Percentiles rank a stretch among this genome's conserved stretches.
Evolutionary conservation across 768 basidiomycete species (phyloP).

Genomic region (Amylocystis lapponica): DNA sequence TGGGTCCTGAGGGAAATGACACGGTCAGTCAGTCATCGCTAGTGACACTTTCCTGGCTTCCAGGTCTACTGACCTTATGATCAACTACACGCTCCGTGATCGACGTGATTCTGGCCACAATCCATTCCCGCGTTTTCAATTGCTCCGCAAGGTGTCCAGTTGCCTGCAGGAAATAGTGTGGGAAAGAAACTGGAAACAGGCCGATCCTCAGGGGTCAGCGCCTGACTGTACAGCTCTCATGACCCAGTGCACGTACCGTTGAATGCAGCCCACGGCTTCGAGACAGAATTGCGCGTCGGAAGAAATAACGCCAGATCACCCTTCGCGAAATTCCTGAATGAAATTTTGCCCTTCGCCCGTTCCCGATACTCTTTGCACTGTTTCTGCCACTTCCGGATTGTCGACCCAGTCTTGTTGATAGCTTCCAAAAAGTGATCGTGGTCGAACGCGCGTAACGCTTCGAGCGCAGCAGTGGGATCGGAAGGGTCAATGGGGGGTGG

Average conservation of each 20-base stretch:
- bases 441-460: constrained; percentile 68
- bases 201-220: constrained; percentile 27
- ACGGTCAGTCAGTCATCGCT: neutral
- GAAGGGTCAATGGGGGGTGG: constrained; percentile 75
- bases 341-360: constrained; percentile 93
- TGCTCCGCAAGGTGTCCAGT: constrained; percentile 84
- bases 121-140: constrained; percentile 89
- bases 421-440: constrained; percentile 83
- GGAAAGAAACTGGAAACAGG: constrained; percentile 73
- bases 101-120: constrained; percentile 87
- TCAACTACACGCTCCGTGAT: constrained; percentile 84
- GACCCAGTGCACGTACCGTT: constrained; percentile 57
- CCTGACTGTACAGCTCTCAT: constrained; percentile 6
- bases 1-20: constrained; percentile 49
- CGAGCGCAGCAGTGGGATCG: constrained; percentile 65
- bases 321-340: constrained; percentile 91
- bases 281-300: constrained; percentile 89
- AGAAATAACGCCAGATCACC: constrained; percentile 95
- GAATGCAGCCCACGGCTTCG: constrained; percentile 97
- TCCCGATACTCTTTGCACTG: constrained; percentile 96
- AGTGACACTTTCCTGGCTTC: neutral
- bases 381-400: constrained; percentile 95
- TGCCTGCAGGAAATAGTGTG: constrained; percentile 94
- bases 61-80: constrained; percentile 48
- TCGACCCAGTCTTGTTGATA: constrained; percentile 74